Conservation (phyloP, 1,284 basidiomycete species). For the Rhodotorula sp. region DNA sequence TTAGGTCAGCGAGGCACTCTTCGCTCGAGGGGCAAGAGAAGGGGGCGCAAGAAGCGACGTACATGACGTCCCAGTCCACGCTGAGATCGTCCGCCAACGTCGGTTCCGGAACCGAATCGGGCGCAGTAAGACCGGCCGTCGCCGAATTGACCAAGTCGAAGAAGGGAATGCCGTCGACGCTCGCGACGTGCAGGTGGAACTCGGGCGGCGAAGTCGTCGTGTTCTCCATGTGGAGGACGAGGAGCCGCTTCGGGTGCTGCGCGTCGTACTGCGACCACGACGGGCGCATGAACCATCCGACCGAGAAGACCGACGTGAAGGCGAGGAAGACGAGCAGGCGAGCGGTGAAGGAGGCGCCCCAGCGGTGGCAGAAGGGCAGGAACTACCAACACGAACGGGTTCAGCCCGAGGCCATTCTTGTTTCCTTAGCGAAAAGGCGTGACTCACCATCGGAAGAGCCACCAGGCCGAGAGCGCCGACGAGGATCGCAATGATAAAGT, state of each 20-base stretch:
- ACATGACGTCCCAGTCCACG: slow-evolving; percentile 43
- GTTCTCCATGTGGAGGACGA: slow-evolving; percentile 83
- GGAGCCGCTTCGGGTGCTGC: slow-evolving; percentile 84
- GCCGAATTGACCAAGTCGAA: slow-evolving; percentile 63
- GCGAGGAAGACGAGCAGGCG: slow-evolving; percentile 58
- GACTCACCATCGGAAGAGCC: slow-evolving; percentile 30
- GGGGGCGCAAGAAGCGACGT: neutral
- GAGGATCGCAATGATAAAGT: slow-evolving; percentile 78
- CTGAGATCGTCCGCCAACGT: slow-evolving; percentile 45
- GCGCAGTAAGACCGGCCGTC: slow-evolving; percentile 59
- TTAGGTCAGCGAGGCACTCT: neutral
- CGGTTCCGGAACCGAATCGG: slow-evolving; percentile 45
- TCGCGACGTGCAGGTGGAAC: slow-evolving; percentile 75
- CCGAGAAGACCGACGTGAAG: slow-evolving; percentile 52
- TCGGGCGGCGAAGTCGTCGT: slow-evolving; percentile 62
- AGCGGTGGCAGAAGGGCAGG: slow-evolving; percentile 50
- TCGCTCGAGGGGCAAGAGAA: too few species aligned
- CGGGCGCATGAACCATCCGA: slow-evolving; percentile 41
- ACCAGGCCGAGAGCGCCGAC: slow-evolving; percentile 32
- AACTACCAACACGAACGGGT: slow-evolving; percentile 4
- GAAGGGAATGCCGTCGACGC: slow-evolving; percentile 79
- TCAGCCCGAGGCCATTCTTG: neutral
- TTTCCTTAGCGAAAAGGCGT: too few species aligned
- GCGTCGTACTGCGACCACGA: slow-evolving; percentile 68
- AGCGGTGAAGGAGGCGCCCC: slow-evolving; percentile 32